These are phyloP conservation scores for Wallemia hederae DNA, from an alignment of 1,284 basidiomycete species.

Conservation along the genomic window DNA sequence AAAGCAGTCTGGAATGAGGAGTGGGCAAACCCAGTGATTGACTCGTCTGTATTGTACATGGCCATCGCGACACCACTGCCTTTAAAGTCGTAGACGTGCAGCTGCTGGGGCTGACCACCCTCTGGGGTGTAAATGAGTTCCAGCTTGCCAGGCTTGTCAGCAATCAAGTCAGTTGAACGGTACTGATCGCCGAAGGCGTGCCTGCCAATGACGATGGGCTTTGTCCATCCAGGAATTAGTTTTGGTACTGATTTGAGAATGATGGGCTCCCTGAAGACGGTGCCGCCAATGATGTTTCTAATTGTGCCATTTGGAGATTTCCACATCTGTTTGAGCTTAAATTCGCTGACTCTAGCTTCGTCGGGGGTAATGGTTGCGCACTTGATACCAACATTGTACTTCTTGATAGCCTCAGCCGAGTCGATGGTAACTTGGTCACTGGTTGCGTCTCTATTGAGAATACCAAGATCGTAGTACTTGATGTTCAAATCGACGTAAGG, in stretches of 20 bases:
- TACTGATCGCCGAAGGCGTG: constrained; percentile 94
- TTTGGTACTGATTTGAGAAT: constrained; percentile 68
- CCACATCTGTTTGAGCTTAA: constrained; percentile 97
- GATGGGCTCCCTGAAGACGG: constrained; percentile 90
- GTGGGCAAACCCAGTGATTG: constrained; percentile 82
- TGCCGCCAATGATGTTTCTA: constrained; percentile 87
- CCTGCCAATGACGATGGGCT: constrained; percentile 86
- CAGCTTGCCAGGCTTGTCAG: constrained; percentile 61
- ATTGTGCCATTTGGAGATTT: constrained; percentile 88
- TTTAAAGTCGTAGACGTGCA: constrained; percentile 66
- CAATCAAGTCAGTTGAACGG: constrained; percentile 63
- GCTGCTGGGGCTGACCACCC: constrained; percentile 21
- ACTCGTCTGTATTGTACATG: constrained; percentile 24
- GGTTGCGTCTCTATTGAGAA: constrained; percentile 78
- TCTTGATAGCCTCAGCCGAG: constrained; percentile 65
- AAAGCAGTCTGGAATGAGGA: constrained; percentile 97
- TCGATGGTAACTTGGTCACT: constrained; percentile 81
- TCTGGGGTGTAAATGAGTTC: constrained; percentile 65
- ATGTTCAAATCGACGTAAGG: constrained; percentile 85
- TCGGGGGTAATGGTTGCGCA: constrained; percentile 98
- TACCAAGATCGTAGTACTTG: constrained; percentile 91
- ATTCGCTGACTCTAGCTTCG: constrained; percentile 75
- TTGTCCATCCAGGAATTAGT: constrained; percentile 82
- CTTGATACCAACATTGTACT: constrained; percentile 76
- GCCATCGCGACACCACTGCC: constrained; percentile 43